Base-by-base conservation (phyloP, 805 yeast species). In the Ogataea dorogensis region DNA sequence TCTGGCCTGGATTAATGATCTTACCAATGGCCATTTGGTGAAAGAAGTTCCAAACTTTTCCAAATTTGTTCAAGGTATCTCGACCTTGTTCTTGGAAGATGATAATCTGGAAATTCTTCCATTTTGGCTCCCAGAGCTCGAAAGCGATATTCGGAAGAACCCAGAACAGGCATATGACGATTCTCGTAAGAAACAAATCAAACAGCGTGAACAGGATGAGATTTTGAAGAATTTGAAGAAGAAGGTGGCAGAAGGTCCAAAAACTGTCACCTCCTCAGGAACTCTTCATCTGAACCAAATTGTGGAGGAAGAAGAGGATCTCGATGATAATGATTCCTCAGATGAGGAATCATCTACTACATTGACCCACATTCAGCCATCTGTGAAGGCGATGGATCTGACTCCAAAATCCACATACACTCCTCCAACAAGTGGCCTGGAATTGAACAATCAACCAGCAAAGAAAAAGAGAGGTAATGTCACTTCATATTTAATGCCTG, bases 11-110 rank as follows among this genome's bases (percentile, higher is more conserved):
- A 75, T 93, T 45, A 81, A 80, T 49, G 98, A 91, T 46, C 73
- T 91, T 52, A 81, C 86, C 19, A 77, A 79, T 39, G 75, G 87
- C 17, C 89, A 86, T 54, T 69, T 91, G 50, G 95, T 88, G 31
- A 88, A 86, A 57, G 97, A 88, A 59, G 89, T 91, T 43, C 96
- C 97, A 38, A 85, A 86, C 53, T 91, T 91, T 55, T 86, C 96
- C 33, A 86, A 88, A 63, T 91, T 85, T 58, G 73, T 91, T 49
- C 98, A 91, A 59, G 98, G 98, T 64, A 77, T 88, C 40, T 88
- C 96, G 5, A 73, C 87, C 2, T 70, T 91, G 44, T 91, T 81
- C 56, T 76, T 87, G 36, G 98, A 91, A 56, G 93, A 86, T 58
- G 97, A 91, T 52, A 81, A 83, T 49, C 72, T 91, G 55, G 96